Base-by-base conservation (phyloP, 1,284 basidiomycete species). In the Hemileia vastatrix region DNA sequence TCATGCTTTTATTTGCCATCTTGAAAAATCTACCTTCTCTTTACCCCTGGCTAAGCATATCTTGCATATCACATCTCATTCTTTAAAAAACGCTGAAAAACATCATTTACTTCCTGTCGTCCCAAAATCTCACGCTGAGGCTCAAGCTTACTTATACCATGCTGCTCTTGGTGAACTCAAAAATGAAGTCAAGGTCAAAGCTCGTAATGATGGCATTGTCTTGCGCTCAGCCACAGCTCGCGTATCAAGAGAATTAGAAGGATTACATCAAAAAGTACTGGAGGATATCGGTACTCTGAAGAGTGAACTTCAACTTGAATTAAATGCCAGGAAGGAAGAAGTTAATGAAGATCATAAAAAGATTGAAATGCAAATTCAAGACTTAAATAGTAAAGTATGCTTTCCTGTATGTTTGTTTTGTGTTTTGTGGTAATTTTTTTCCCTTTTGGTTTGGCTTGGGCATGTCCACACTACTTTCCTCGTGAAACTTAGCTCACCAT, bases 221-320 rank as follows among this genome's bases (percentile, higher is more conserved):
- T 82, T 97, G 66, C 82, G 85, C 19, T 82, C 88, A 1, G 81
- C 87, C 55, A 85, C 86, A 1, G 80, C 84, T 11, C 83, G 86
- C 0, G 81, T 96, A 15, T 83, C 92, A 66, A 81, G 91, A 66
- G 95, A 98, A 60, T 86, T 94, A 8, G 94, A 99, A 72, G 79
- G 82, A 2, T 77, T 97, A 31, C 84, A 87, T 70, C 86, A 88
- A 57, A 92, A 88, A 77, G 87, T 98, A 84, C 94, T 94, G 77
- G 91, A 96, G 76, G 90, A 95, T 71, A 79, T 98, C 47, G 84
- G 82, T 23, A 86, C 83, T 40, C 79, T 99, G 71, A 92, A 91
- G 77, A 92, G 96, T 72, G 92, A 97, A 87, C 88, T 94, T 63
- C 91, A 97, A 76, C 90, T 98, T 82, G 94, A 98, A 64, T 81